These are phyloP conservation scores for Leccinum subspadiceum DNA, from an alignment of 1,284 basidiomycete genomes.

Conservation along the genomic window DNA sequence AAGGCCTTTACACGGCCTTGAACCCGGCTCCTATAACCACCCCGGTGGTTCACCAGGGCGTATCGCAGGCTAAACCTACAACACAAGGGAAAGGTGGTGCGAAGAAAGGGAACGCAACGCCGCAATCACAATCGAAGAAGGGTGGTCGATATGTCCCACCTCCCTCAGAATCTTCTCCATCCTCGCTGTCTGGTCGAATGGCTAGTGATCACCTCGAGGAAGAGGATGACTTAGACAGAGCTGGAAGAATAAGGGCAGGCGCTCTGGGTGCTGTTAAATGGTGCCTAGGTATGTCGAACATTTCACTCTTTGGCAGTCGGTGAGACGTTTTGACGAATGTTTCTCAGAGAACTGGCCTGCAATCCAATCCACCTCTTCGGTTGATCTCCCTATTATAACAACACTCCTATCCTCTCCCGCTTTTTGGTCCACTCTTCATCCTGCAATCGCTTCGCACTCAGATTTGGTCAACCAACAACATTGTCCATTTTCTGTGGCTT, in stretches of 20 bases:
- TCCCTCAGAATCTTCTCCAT: conserved; percentile 9
- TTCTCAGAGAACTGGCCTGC: conserved; percentile 20
- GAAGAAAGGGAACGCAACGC: conserved; percentile 19
- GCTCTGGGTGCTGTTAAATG: conserved; percentile 71
- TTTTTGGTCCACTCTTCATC: conserved; percentile 61
- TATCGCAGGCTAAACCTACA: conserved; percentile 1
- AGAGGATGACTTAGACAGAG: conserved; percentile 65
- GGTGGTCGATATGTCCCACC: conserved; percentile 33
- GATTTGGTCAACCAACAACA: not conserved
- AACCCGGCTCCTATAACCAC: conserved; percentile 58
- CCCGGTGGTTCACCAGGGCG: not conserved
- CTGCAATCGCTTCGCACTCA: conserved; percentile 21
- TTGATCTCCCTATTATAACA: conserved; percentile 29
- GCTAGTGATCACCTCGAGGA: conserved; percentile 46
- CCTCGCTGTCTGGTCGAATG: conserved; percentile 19
- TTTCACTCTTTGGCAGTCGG: conserved; percentile 1
- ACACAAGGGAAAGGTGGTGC: conserved; percentile 8
- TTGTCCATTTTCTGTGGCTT: conserved; percentile 43
- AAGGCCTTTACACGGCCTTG: conserved; percentile 60
- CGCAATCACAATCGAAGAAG: conserved; percentile 32
- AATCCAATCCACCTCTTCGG: conserved; percentile 1
- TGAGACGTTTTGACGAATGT: conserved; percentile 7
- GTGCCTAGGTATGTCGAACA: conserved; percentile 52
- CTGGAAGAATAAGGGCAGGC: conserved; percentile 68
- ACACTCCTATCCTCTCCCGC: conserved; percentile 49